phyloP scores from a whole-genome alignment of 139 green algal genomes.

The Chlamydomonas applanata region DNA sequence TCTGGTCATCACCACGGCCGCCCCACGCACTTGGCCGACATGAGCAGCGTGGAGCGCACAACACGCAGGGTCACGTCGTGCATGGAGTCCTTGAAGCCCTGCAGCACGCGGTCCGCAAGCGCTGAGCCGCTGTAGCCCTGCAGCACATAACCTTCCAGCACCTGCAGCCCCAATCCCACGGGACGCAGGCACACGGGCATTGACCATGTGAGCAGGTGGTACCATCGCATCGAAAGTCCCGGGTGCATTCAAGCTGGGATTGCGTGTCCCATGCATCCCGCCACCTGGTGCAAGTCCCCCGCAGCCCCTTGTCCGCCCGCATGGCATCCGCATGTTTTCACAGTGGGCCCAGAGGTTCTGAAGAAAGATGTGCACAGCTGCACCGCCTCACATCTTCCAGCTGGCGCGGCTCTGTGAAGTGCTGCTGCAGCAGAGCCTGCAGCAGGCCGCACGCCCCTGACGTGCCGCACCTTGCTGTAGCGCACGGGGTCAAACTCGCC shows the following conservation, averaged over 20 bases:
- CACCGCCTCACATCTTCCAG: no score
- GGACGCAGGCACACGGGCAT: not conserved
- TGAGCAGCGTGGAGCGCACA: slow-evolving; percentile 40
- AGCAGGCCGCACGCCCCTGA: not conserved
- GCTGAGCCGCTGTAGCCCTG: slow-evolving; percentile 33
- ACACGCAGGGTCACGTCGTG: slow-evolving; percentile 39
- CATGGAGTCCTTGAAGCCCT: slow-evolving; percentile 43
- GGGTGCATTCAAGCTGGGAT: no score
- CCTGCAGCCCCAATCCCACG: slow-evolving; percentile 19
- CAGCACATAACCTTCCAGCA: slow-evolving; percentile 62
- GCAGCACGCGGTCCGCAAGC: slow-evolving; percentile 42
- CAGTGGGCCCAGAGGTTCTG: no score
- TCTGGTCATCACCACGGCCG: not conserved
- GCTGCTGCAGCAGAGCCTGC: no score
- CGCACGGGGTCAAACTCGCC: slow-evolving; percentile 39
- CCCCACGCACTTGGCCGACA: no score
- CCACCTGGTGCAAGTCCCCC: no score
- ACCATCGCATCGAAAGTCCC: no score
- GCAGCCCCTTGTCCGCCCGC: no score
- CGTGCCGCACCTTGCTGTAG: slow-evolving; percentile 52
- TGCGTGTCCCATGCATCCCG: no score
- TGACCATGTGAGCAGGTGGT: not conserved
- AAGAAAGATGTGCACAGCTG: no score
- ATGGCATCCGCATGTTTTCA: no score
- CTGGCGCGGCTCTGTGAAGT: no score